Evolutionary conservation across 1,284 basidiomycete species (phyloP), one percentile per base, ranked within the genome.

Genomic region (Butyriboletus appendiculatus): DNA sequence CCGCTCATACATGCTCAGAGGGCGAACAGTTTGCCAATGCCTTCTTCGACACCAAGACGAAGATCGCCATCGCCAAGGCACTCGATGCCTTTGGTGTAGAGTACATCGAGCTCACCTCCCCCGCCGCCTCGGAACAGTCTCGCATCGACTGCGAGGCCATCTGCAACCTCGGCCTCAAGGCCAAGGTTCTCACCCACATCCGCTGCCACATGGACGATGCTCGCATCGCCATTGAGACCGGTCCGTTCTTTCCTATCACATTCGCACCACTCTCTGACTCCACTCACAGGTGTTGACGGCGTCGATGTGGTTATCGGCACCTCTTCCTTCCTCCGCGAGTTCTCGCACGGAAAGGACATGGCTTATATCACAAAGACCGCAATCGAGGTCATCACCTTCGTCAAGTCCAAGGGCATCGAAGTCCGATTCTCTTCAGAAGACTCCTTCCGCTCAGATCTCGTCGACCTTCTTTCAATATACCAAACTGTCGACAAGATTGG

Each of bases 201-300:
- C 88, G 97, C 59, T 99, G 97, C 75, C 97, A 99, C 76, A 99
- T 99, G 97, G 96, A 99, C 72, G 97, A 99, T 76, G 97, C 97
- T 26, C 84, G 94, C 52, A 95, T 99, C 67, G 97, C 97, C 50
- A 96, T 99, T 55, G 97, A 99, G 81, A 99, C 97, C 61, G 96
- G 94, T 90, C 60, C 58, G 81, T 54, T 10, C 33, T n/a, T 24
- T 48, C 20, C 24, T 38, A 4, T 22, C 20, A 33, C 34, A 3
- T 18, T n/a, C 20, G 0, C 9, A 8, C 14, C 11, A 4, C 40
- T 15, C 8, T 44, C 49, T 49, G 6, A 70, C 34, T 26, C 22
- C 35, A 0, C 12, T 4, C 41, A 30, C 59, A 93, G 92, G 93
- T 72, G 96, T 99, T 48, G 96, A 99, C 72, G 97, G 97, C 73